phyloP scores from a whole-genome alignment of 2,329 filamentous ascomycete species.

The Coniochaeta prunicola region DNA sequence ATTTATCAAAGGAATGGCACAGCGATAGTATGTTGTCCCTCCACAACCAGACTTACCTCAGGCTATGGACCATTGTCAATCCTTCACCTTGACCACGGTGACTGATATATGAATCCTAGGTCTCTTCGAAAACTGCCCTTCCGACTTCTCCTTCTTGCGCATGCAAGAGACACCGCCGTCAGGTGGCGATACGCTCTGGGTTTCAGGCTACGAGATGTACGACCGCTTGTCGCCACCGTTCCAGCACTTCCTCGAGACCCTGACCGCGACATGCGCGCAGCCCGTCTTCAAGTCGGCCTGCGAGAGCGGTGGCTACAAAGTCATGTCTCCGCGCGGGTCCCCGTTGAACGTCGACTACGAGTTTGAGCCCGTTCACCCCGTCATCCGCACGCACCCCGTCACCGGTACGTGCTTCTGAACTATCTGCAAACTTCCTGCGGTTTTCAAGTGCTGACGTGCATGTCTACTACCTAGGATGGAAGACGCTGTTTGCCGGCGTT shows the following conservation, averaged over 20 bases:
- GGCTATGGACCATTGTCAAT: not conserved
- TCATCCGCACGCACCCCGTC: conserved; percentile 54
- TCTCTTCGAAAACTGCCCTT: conserved; percentile 22
- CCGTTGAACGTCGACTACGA: conserved; percentile 43
- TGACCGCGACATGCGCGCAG: conserved; percentile 35
- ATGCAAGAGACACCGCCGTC: conserved; percentile 20
- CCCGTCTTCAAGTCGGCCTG: conserved; percentile 28
- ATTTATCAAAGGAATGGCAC: conserved; percentile 25
- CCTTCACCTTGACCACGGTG: not conserved
- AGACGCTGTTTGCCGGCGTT: conserved; percentile 28
- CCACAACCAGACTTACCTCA: not conserved
- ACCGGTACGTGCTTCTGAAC: no score
- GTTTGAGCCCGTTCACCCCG: conserved; percentile 43
- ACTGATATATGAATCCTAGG: conserved; percentile 10
- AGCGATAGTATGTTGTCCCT: conserved; percentile 23
- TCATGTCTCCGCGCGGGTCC: conserved; percentile 37
- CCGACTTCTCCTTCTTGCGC: conserved; percentile 22
- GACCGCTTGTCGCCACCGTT: conserved; percentile 41
- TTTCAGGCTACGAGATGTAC: conserved; percentile 35
- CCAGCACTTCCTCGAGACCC: conserved; percentile 35
- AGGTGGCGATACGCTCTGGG: conserved; percentile 33
- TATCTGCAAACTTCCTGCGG: no score
- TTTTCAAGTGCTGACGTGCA: no score
- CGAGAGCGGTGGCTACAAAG: conserved; percentile 25
- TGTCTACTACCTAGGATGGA: no score